Evolutionary conservation across 768 basidiomycete genomes (phyloP).

Genomic region (Collybia nuda): DNA sequence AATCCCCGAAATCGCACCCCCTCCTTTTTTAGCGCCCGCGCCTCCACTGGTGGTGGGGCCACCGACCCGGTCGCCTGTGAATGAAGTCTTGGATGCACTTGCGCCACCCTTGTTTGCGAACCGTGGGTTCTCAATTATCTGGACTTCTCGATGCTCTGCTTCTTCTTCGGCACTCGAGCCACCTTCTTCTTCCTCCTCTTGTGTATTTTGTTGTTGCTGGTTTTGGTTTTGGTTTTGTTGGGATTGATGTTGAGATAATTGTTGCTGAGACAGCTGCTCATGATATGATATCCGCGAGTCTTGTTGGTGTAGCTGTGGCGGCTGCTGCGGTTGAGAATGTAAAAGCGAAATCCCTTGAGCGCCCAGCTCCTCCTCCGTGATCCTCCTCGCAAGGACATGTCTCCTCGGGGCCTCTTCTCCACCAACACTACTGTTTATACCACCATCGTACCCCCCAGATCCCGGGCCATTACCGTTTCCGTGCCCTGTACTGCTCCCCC

Average conservation of each 20-base stretch:
- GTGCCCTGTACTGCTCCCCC: background rate
- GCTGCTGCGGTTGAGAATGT: too few species aligned
- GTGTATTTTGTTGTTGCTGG: too few species aligned
- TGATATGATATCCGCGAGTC: too few species aligned
- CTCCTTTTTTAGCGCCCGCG: background rate
- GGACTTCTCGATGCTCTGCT: constrained; percentile 27
- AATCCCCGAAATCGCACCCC: background rate
- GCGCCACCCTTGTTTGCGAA: constrained; percentile 28
- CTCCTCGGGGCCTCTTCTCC: too few species aligned
- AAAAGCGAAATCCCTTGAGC: too few species aligned
- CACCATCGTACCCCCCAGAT: too few species aligned
- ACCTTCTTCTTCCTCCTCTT: constrained; percentile 19
- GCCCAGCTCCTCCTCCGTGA: constrained; percentile 32
- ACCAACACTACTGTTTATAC: too few species aligned
- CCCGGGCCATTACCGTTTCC: constrained; percentile 9
- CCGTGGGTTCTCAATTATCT: constrained; percentile 57
- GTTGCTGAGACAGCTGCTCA: too few species aligned
- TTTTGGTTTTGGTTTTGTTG: too few species aligned
- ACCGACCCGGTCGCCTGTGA: background rate
- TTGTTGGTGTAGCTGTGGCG: too few species aligned
- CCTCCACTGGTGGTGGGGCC: background rate
- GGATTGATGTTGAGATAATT: too few species aligned
- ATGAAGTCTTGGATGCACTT: background rate
- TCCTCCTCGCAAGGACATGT: constrained; percentile 27
- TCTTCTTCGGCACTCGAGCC: constrained; percentile 35